phyloP scores from a whole-genome alignment of 177 flowering plant genomes.

The Tripterygium wilfordii region DNA sequence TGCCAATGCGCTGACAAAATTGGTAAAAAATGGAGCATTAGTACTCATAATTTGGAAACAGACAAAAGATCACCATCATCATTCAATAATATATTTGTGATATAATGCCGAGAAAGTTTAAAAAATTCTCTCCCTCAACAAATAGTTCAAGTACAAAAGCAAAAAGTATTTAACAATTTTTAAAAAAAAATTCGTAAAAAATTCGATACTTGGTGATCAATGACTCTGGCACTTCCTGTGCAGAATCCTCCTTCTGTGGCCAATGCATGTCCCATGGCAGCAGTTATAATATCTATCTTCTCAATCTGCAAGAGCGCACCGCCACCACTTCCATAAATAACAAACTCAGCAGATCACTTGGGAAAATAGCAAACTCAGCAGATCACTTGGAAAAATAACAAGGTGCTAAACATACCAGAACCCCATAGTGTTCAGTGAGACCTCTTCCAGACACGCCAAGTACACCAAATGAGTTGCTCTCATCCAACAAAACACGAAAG shows the following conservation, averaged over 20 bases:
- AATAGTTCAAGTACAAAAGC: no score
- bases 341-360: no score
- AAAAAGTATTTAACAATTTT: no score
- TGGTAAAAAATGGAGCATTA: conserved; percentile 1
- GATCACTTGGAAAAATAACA: no score
- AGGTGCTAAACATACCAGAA: conserved; percentile 60
- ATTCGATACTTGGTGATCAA: conserved; percentile 95
- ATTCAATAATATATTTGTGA: no score
- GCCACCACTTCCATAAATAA: conserved; percentile 3
- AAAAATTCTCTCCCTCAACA: no score
- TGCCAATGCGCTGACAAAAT: conserved; percentile 84
- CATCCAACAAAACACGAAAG: conserved; percentile 88
- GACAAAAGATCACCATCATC: neutral
- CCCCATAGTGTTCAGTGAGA: conserved; percentile 69
- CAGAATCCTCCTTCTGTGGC: conserved; percentile 98
- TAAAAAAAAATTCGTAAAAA: no score
- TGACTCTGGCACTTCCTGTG: conserved; percentile 88
- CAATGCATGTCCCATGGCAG: conserved; percentile 96
- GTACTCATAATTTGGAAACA: neutral
- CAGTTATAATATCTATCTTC: conserved; percentile 89
- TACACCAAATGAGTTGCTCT: conserved; percentile 96
- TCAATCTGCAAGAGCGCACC: conserved; percentile 51
- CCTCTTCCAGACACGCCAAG: conserved; percentile 93
- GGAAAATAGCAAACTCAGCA: no score
- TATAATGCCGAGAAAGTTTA: no score